Evolutionary conservation across 1,284 basidiomycete species (phyloP), one percentile per base, ranked within the genome.

Genomic region (Moesziomyces sp.): DNA sequence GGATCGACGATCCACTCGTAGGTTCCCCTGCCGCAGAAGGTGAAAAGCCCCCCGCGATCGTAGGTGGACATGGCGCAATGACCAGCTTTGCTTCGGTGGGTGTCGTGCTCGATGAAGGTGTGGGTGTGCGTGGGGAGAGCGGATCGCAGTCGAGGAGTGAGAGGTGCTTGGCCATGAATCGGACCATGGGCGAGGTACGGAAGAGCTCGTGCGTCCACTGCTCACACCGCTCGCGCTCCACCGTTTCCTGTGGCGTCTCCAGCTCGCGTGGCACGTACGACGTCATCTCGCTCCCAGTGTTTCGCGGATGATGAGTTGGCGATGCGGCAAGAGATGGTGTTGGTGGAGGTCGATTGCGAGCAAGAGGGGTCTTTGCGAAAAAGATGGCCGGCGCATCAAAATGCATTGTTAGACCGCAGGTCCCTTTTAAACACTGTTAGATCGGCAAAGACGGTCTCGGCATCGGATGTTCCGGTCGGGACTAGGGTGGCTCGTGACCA

Each of bases 101-200:
- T 33, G 52, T 21, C 14, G 58, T 16, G 3, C 46, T n/a, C 1
- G 55, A 47, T 16, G 45, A 44, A 0, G 59, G 33, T 5, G 49
- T 46, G 2, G 52, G 16, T 9, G 53, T 28, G 1, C 58, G 47
- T 0, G 76, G 66, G 4, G 59, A 49, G 5, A 72, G 48, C 1
- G 82, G 81, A 38, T 81, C 60, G 45, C 82, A 84, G n/a, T 64
- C 64, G 46, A 84, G 63, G 18, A 84, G 44, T 5, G 68, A 53
- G 35, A 84, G 74, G 42, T 83, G 82, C 54, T 77, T 81, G 44
- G 78, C 50, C 80, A 84, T 82, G 65, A 84, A 84, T 13, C 81
- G 78, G 10, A 84, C 76, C 77, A 84, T 84, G 30, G 82, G 82
- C 16, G 80, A 82, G 14, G 77, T 78, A 14, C 72, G 63, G 18